phyloP scores from a whole-genome alignment of 176 grass and related monocot genomes.

The Urochloa ruziziensis region DNA sequence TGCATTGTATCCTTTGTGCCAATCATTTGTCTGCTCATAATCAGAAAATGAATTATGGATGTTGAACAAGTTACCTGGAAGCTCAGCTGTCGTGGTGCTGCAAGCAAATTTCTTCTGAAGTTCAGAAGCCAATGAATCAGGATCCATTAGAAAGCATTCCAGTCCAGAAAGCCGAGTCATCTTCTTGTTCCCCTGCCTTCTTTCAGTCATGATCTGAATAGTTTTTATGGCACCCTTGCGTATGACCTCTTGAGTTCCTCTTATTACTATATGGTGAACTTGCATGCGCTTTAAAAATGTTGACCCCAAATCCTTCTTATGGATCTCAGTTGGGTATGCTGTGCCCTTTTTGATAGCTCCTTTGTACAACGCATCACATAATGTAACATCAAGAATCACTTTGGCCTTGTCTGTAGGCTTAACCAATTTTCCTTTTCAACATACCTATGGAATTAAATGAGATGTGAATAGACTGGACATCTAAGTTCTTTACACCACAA shows the following conservation, averaged over 20 bases:
- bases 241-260: conserved; percentile 63
- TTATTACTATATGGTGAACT: conserved; percentile 67
- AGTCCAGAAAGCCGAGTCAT: conserved; percentile 81
- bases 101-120: conserved; percentile 97
- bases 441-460: conserved; percentile 52
- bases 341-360: conserved; percentile 86
- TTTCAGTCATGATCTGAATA: conserved; percentile 93
- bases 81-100: conserved; percentile 84
- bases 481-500: background rate
- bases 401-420: conserved; percentile 71
- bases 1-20: background rate
- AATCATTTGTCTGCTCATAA: background rate
- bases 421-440: conserved; percentile 96
- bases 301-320: conserved; percentile 80
- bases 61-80: conserved; percentile 54
- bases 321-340: conserved; percentile 71
- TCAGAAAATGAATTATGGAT: background rate
- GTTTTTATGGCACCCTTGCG: conserved; percentile 78
- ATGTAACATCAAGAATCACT: conserved; percentile 68
- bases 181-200: conserved; percentile 93
- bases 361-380: conserved; percentile 96
- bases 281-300: conserved; percentile 90
- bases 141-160: conserved; percentile 77
- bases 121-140: conserved; percentile 75
- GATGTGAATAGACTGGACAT: background rate